Evolutionary conservation across 306 rosid species (phyloP).

Genomic region (Prunus armeniaca): DNA sequence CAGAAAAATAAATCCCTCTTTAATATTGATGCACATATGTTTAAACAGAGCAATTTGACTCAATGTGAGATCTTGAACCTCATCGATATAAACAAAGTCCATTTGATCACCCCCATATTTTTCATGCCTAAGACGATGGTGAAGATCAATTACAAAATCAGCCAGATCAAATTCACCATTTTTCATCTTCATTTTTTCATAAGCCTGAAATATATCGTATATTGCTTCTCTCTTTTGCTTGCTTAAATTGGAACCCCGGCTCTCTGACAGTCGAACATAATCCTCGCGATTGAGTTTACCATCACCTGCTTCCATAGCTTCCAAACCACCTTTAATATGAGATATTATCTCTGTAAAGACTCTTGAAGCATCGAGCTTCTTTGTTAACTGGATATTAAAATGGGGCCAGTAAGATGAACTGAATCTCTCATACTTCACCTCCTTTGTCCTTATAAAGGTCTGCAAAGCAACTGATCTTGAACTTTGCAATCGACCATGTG

Average conservation of each 20-base stretch:
- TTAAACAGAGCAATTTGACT: slow-evolving; percentile 71
- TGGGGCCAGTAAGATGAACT: slow-evolving; percentile 67
- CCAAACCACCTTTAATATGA: slow-evolving; percentile 62
- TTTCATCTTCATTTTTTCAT: slow-evolving; percentile 62
- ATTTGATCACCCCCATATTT: slow-evolving; percentile 51
- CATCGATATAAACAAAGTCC: slow-evolving; percentile 69
- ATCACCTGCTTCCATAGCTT: slow-evolving; percentile 33
- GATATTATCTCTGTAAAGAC: slow-evolving; percentile 75
- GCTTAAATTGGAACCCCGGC: slow-evolving; percentile 42
- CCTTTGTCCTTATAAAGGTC: slow-evolving; percentile 50
- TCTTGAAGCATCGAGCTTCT: slow-evolving; percentile 53
- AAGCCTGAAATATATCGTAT: slow-evolving; percentile 52
- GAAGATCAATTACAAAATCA: slow-evolving; percentile 69
- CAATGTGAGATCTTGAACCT: slow-evolving; percentile 84
- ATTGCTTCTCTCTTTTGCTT: slow-evolving; percentile 44
- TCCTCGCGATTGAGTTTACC: slow-evolving; percentile 49
- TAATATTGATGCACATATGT: slow-evolving; percentile 54
- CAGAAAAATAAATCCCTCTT: slow-evolving; percentile 80
- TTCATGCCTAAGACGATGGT: slow-evolving; percentile 39
- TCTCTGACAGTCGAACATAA: slow-evolving; percentile 42
- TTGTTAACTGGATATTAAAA: slow-evolving; percentile 50
- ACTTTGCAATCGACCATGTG: slow-evolving; percentile 21
- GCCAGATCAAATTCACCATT: slow-evolving; percentile 74
- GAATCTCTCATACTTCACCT: slow-evolving; percentile 67
- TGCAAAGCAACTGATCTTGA: slow-evolving; percentile 51